These are phyloP conservation scores for Aspergillus cejpii DNA, from an alignment of 2,329 filamentous ascomycete species.

Conservation along the genomic window DNA sequence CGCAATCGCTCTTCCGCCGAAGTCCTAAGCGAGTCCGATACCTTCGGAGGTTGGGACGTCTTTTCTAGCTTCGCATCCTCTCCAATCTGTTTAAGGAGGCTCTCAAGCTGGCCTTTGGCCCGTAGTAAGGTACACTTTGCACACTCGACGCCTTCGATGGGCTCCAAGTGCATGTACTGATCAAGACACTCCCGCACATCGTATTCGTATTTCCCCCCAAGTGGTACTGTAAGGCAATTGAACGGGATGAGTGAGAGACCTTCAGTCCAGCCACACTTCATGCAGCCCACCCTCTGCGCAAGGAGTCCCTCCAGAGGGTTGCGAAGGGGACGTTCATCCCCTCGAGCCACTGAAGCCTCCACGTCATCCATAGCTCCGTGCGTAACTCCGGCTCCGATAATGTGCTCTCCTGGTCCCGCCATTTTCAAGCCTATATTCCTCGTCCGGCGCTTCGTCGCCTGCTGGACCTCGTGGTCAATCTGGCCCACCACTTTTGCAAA, in stretches of 20 bases:
- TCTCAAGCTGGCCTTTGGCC: constrained; percentile 49
- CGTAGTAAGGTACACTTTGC: constrained; percentile 75
- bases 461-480: constrained; percentile 67
- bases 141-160: constrained; percentile 85
- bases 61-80: constrained; percentile 30
- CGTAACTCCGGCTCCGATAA: constrained; percentile 21
- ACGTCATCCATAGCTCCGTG: constrained; percentile 11
- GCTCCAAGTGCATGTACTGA: constrained; percentile 75
- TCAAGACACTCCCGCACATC: constrained; percentile 73
- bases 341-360: constrained; percentile 10
- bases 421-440: constrained; percentile 40
- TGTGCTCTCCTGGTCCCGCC: constrained; percentile 30
- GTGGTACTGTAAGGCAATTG: constrained; percentile 82
- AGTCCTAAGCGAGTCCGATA: constrained; percentile 35
- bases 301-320: constrained; percentile 84
- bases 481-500: constrained; percentile 84
- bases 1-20: constrained; percentile 51
- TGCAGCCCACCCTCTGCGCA: constrained; percentile 83
- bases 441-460: constrained; percentile 43
- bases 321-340: constrained; percentile 33
- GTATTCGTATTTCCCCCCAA: constrained; percentile 61
- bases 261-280: constrained; percentile 76
- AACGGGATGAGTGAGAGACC: constrained; percentile 87
- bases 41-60: constrained; percentile 19
- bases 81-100: constrained; percentile 38